phyloP scores from a whole-genome alignment of 441 rosid species.

The Eutrema salsugineum region DNA sequence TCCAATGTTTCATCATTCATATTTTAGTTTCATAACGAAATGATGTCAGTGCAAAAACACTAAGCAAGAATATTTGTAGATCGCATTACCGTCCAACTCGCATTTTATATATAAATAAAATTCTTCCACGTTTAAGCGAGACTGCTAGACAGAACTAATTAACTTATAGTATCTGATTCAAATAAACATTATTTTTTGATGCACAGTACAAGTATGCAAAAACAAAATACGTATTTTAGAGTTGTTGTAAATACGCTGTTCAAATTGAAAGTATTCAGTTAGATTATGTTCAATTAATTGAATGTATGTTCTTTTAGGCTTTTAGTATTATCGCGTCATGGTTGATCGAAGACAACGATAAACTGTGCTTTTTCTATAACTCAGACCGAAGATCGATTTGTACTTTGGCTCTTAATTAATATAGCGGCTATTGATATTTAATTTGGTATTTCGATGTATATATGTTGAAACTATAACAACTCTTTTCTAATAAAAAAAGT shows the following conservation, averaged over 20 bases:
- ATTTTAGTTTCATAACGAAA: slow-evolving; percentile 12
- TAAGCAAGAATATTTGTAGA: slow-evolving; percentile 32
- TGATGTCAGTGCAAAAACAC: slow-evolving; percentile 23
- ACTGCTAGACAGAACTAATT: not conserved
- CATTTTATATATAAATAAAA: slow-evolving; percentile 2
- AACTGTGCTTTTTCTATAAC: not conserved
- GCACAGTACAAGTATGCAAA: slow-evolving; percentile 15
- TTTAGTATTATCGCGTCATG: not conserved
- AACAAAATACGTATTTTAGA: slow-evolving; percentile 7
- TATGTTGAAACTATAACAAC: not conserved
- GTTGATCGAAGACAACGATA: not conserved
- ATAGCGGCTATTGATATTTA: not conserved
- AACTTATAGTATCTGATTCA: slow-evolving; percentile 5
- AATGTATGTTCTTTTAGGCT: not conserved
- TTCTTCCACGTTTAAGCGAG: slow-evolving; percentile 27
- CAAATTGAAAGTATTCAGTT: not conserved
- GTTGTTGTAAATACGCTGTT: not conserved
- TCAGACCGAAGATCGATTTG: not conserved
- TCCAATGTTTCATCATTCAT: slow-evolving; percentile 29
- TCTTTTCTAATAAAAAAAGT: not conserved
- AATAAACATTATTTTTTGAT: not conserved
- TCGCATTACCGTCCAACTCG: slow-evolving; percentile 31
- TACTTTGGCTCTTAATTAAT: not conserved
- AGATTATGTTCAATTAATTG: not conserved
- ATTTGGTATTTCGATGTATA: not conserved